Percentiles rank a stretch among this genome's conserved stretches.
Evolutionary conservation across 2,329 filamentous ascomycete genomes (phyloP).

Genomic region (Trichothecium sympodiale): DNA sequence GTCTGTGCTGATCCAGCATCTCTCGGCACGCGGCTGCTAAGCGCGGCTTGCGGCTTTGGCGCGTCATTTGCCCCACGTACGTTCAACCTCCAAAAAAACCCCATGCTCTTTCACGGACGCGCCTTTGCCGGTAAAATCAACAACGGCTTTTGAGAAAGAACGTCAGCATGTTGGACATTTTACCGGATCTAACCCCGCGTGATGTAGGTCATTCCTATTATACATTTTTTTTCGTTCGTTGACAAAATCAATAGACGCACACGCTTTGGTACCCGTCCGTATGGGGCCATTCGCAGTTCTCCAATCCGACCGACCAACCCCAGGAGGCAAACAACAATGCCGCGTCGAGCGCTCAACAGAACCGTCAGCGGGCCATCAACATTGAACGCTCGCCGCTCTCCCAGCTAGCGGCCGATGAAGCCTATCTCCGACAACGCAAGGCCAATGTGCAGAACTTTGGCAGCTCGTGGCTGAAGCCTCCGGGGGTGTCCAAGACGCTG

Average conservation of each 20-base stretch:
- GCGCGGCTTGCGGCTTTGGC: neutral
- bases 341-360: conserved; percentile 11
- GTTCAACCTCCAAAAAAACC: conserved; percentile 1
- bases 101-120: neutral
- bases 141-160: neutral
- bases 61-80: neutral
- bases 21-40: conserved; percentile 4
- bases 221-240: neutral
- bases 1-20: conserved; percentile 1
- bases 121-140: no score
- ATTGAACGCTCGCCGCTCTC: conserved; percentile 53
- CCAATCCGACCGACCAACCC: conserved; percentile 20
- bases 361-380: conserved; percentile 30
- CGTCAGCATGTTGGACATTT: conserved; percentile 44
- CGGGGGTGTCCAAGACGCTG: conserved; percentile 78
- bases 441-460: conserved; percentile 79
- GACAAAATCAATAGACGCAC: conserved; percentile 44
- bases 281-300: conserved; percentile 32
- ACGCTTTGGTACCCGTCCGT: conserved; percentile 64
- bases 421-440: conserved; percentile 64
- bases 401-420: conserved; percentile 65
- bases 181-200: conserved; percentile 58
- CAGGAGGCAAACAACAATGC: conserved; percentile 17
- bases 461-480: conserved; percentile 80
- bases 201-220: conserved; percentile 40